Base-by-base conservation (phyloP, 164 flowering plant genomes). In the Umbellularia californica region DNA sequence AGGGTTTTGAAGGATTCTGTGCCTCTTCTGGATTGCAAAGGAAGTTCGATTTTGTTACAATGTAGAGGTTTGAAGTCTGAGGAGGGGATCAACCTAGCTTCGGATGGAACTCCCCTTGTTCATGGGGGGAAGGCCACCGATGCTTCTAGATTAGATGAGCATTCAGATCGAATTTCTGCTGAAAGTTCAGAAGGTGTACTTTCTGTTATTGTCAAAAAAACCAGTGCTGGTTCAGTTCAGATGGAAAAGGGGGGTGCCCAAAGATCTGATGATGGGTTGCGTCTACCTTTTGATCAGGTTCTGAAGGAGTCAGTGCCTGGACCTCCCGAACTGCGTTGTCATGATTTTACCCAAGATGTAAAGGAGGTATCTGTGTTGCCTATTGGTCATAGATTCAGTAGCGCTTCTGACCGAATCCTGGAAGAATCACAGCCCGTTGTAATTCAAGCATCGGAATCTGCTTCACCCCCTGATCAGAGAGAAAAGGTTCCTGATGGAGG, bases 201-300 rank as follows among this genome's bases (percentile, higher is more conserved):
- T 3, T 41, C 66, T 74, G 66, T 35, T 58, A 65, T 52, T 58
- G 55, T 33, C 3, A 52, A 30, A 12, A 68, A 58, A 22, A 27
- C 23, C 47, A 12, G 3, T 35, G 68, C 76, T 10, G 70, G 24
- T 22, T 30, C 64, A 55, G 72, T 35, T 75, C 73, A 41, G n/a
- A 69, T 71, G 71, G 73, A 64, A 50, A 55, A 33, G 17, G 50
- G 27, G 20, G 77, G 78, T 52, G 60, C 70, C 70, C 78, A 25
- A 33, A 69, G 47, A 25, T 68, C 71, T 19, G 75, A 60, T 78
- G 82, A 65, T 73, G 79, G 65, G 15, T 58, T 47, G 17, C 47
- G 52, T 74, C 71, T 55, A 52, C 28, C 35, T 66, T 75, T 76
- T 30, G 28, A 73, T 22, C 47, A 30, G 58, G 69, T 50, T 22